Evolutionary conservation across 2,329 filamentous ascomycete genomes (phyloP), one percentile per base, ranked within the genome.

Genomic region (Penicillium polonicum): DNA sequence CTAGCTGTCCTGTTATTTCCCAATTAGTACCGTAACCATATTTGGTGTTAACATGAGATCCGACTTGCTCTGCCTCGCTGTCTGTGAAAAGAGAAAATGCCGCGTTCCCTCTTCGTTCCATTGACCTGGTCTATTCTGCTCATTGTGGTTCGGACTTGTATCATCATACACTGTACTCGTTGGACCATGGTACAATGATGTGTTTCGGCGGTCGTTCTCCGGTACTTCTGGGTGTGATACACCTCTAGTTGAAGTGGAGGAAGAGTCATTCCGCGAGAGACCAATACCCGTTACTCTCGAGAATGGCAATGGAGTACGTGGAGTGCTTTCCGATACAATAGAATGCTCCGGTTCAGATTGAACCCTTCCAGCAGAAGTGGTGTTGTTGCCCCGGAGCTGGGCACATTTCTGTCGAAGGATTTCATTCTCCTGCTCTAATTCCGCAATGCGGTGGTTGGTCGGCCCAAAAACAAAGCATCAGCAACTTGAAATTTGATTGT

Each of bases 1-100:
- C 82, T 10, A 83, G 68, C 56, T 84, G 82, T 62, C 80, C 69
- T 71, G 35, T 52, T n/a, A 10, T 44, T n/a, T 5, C n/a, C 15
- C 1, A 15, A 17, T 58, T 36, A 54, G 55, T 19, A 48, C 6
- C 33, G 51, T 41, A 44, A 49, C 2, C 45, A 23, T 9, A 19
- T 31, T 45, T 21, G 33, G 46, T 12, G 21, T 48, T 25, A 21
- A 21, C 51, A n/a, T 41, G n/a, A 29, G 57, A 42, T 33, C 55
- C 52, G 19, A 53, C 62, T 52, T 61, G 66, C 60, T 62, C 45
- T 63, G 65, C 46, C 64, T 68, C 3, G 67, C 62, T 19, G 68
- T 68, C 29, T 66, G 62, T 2, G 61, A 59, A 55, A 70, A 65
- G 39, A 65, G 57, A 29, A 70, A 38, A 52, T 68, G 61, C 17